A percentile compares a stretch with the other conserved stretches of the same genome.
Conservation (phyloP, 2,329 filamentous ascomycete species). For the Clonostachys chloroleuca region DNA sequence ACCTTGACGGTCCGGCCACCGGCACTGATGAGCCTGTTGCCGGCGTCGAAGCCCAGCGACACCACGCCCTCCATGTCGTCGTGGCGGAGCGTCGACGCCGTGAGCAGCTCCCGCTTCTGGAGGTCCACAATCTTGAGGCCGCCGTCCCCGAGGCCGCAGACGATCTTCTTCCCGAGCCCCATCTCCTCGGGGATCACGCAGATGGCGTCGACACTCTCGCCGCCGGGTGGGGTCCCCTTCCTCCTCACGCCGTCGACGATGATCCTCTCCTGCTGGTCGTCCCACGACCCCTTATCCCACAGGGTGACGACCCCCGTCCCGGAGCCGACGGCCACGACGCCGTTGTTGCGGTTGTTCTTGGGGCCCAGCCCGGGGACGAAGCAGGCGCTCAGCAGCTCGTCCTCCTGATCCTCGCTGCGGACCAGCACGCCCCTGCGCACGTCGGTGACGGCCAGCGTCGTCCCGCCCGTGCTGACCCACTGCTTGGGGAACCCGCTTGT, state of each 20-base stretch:
- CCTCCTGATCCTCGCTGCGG: slow-evolving; percentile 90
- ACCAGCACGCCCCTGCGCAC: slow-evolving; percentile 81
- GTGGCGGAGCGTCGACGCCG: slow-evolving; percentile 58
- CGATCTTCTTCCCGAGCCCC: slow-evolving; percentile 67
- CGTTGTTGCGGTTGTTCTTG: slow-evolving; percentile 60
- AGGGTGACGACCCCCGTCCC: slow-evolving; percentile 80
- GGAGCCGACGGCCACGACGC: slow-evolving; percentile 71
- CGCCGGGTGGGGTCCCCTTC: slow-evolving; percentile 36
- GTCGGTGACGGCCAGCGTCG: slow-evolving; percentile 86
- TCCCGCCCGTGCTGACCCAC: slow-evolving; percentile 90
- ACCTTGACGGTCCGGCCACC: slow-evolving; percentile 85
- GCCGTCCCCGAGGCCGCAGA: slow-evolving; percentile 79
- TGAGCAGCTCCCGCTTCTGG: slow-evolving; percentile 66
- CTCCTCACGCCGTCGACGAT: slow-evolving; percentile 54
- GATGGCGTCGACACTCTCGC: slow-evolving; percentile 79
- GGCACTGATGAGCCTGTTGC: slow-evolving; percentile 82
- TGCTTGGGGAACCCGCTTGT: slow-evolving; percentile 90
- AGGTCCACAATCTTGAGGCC: slow-evolving; percentile 73
- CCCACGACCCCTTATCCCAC: slow-evolving; percentile 94
- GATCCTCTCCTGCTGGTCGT: slow-evolving; percentile 89
- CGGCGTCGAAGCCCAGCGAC: slow-evolving; percentile 77
- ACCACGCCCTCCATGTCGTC: slow-evolving; percentile 86
- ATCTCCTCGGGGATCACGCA: slow-evolving; percentile 66
- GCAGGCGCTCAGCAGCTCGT: slow-evolving; percentile 79
- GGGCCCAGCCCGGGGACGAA: slow-evolving; percentile 75